Conservation (phyloP, 164 flowering plant species). For the Kalanchoe fedtschenkoi region DNA sequence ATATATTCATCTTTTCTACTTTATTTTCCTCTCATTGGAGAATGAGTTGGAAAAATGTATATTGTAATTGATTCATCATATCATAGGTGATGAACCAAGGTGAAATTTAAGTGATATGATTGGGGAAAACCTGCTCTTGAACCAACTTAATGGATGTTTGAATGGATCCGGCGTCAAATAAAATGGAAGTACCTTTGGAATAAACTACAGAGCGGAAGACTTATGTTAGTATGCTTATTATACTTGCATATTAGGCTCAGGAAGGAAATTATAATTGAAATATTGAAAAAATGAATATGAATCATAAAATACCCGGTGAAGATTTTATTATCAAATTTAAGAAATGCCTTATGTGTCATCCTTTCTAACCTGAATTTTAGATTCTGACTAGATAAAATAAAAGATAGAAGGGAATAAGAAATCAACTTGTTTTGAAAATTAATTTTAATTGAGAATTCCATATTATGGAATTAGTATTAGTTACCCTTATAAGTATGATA, state of each 20-base stretch:
- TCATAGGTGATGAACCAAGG: neutral
- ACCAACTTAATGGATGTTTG: neutral
- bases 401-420: no score
- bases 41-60: neutral
- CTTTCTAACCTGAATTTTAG: no score
- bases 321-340: no score
- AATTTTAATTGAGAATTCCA: no score
- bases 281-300: no score
- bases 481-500: no score
- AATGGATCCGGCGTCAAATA: neutral
- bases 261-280: neutral
- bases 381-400: no score
- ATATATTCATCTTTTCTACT: neutral
- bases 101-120: neutral
- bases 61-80: neutral
- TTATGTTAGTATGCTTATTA: neutral
- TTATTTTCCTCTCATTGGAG: conserved; percentile 3
- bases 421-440: no score
- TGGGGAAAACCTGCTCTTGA: neutral
- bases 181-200: conserved; percentile 1
- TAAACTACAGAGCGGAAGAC: neutral
- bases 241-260: neutral
- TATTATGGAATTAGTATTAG: no score
- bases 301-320: no score
- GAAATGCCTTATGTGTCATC: no score